These are phyloP conservation scores for Amanita pseudoporphyria DNA, from an alignment of 768 basidiomycete species.

Conservation along the genomic window DNA sequence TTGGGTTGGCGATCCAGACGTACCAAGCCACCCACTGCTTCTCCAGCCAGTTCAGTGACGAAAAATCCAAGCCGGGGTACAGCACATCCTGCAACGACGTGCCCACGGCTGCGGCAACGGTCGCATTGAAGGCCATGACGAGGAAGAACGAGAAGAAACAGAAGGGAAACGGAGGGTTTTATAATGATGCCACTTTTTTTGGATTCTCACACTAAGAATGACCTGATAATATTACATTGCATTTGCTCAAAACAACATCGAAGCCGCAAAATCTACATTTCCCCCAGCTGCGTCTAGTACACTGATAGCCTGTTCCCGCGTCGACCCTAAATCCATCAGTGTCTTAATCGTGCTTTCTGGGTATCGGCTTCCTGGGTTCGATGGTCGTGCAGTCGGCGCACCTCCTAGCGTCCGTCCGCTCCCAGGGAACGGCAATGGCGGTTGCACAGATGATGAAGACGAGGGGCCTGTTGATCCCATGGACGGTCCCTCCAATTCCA, in stretches of 20 bases:
- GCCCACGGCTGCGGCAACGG: slow-evolving; percentile 12
- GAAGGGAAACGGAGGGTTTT: background rate
- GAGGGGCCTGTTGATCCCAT: slow-evolving; percentile 12
- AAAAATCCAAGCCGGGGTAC: slow-evolving; percentile 50
- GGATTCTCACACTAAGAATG: background rate
- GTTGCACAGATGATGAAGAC: slow-evolving; percentile 6
- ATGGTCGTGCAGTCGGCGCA: slow-evolving; percentile 17
- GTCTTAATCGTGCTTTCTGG: slow-evolving; percentile 55
- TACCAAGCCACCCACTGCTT: slow-evolving; percentile 84
- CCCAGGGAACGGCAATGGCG: slow-evolving; percentile 49
- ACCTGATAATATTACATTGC: background rate
- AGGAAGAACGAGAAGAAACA: background rate
- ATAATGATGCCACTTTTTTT: background rate
- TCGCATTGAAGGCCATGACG: slow-evolving; percentile 37
- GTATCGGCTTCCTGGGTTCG: slow-evolving; percentile 16
- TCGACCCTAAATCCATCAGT: slow-evolving; percentile 70
- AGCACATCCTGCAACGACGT: slow-evolving; percentile 27
- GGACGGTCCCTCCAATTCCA: slow-evolving; percentile 17
- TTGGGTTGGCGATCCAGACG: slow-evolving; percentile 74
- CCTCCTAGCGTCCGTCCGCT: slow-evolving; percentile 52
- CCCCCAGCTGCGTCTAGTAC: slow-evolving; percentile 74
- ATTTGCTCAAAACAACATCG: slow-evolving; percentile 56
- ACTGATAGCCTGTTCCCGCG: slow-evolving; percentile 68
- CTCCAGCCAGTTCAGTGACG: slow-evolving; percentile 61
- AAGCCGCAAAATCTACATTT: slow-evolving; percentile 83